Evolutionary conservation across 140 eudicot species (phyloP).

Genomic region (Ambrosia hybrid): DNA sequence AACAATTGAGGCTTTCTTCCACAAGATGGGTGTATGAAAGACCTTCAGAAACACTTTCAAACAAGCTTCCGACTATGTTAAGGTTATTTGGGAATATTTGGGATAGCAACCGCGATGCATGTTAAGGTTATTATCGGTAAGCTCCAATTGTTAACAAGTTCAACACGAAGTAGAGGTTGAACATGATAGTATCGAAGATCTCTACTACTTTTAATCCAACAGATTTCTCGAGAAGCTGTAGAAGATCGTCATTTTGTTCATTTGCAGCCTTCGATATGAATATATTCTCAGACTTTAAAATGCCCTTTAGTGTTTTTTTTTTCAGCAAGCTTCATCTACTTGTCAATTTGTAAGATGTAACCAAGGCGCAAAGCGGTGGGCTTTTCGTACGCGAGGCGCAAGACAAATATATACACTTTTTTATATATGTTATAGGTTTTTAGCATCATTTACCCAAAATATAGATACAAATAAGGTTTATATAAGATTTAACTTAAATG

Average conservation of each 20-base stretch:
- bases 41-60: constrained; percentile 29
- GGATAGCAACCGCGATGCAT: constrained; percentile 27
- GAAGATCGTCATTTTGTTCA: constrained; percentile 18
- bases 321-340: constrained; percentile 29
- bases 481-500: too few relatives aligned
- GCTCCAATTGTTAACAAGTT: constrained; percentile 31
- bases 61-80: not conserved
- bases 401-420: too few relatives aligned
- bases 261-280: constrained; percentile 16
- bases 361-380: too few relatives aligned
- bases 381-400: too few relatives aligned
- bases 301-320: constrained; percentile 12
- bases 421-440: too few relatives aligned
- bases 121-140: constrained; percentile 27
- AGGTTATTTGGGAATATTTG: constrained; percentile 13
- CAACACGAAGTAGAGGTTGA: constrained; percentile 17
- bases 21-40: constrained; percentile 11
- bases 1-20: constrained; percentile 22
- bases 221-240: constrained; percentile 28
- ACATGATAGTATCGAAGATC: constrained; percentile 22
- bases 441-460: too few relatives aligned
- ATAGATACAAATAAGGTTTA: too few relatives aligned
- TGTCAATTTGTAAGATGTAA: constrained; percentile 26
- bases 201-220: constrained; percentile 28
- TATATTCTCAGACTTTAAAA: constrained; percentile 18